These are phyloP conservation scores for Leccinum olivaceopallidum DNA, from an alignment of 768 basidiomycete genomes.

Conservation along the genomic window DNA sequence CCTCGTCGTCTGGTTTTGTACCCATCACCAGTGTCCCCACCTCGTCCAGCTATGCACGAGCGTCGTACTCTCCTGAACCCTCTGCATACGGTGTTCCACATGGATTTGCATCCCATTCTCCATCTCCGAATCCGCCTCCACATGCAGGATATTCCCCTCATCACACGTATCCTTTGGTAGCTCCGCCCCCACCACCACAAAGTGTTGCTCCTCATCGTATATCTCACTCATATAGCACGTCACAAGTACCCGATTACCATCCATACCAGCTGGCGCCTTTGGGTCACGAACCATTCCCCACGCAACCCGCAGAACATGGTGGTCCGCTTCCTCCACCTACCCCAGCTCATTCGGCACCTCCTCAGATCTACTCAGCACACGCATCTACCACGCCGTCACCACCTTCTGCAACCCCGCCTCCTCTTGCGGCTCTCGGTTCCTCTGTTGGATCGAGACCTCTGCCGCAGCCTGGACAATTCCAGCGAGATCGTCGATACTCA, in stretches of 20 bases:
- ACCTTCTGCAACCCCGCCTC: slow-evolving; percentile 19
- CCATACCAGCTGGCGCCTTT: slow-evolving; percentile 21
- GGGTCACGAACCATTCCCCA: slow-evolving; percentile 29
- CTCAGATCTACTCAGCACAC: slow-evolving; percentile 26
- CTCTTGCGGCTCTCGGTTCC: slow-evolving; percentile 2
- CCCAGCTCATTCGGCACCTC: slow-evolving; percentile 23
- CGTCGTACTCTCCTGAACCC: slow-evolving; percentile 37
- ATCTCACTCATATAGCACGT: slow-evolving; percentile 30
- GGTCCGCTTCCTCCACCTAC: slow-evolving; percentile 23
- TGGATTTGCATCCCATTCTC: slow-evolving; percentile 42
- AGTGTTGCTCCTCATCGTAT: slow-evolving; percentile 20
- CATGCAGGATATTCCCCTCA: slow-evolving; percentile 24
- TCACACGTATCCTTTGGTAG: slow-evolving; percentile 6
- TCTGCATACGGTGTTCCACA: slow-evolving; percentile 34
- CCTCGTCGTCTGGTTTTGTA: slow-evolving; percentile 68
- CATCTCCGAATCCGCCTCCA: slow-evolving; percentile 21
- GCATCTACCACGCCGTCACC: slow-evolving; percentile 26
- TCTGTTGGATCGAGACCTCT: slow-evolving; percentile 30
- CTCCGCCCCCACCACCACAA: slow-evolving; percentile 12
- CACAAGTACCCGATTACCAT: slow-evolving; percentile 29
- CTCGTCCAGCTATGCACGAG: slow-evolving; percentile 37
- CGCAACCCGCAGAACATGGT: slow-evolving; percentile 27
- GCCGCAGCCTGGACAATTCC: slow-evolving; percentile 33
- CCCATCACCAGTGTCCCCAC: slow-evolving; percentile 45
- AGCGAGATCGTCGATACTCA: slow-evolving; percentile 33